A percentile compares a stretch with the other conserved stretches of the same genome.
Evolutionary conservation across 257 asterid genomes (phyloP).

Genomic region (Solanum neorickii): DNA sequence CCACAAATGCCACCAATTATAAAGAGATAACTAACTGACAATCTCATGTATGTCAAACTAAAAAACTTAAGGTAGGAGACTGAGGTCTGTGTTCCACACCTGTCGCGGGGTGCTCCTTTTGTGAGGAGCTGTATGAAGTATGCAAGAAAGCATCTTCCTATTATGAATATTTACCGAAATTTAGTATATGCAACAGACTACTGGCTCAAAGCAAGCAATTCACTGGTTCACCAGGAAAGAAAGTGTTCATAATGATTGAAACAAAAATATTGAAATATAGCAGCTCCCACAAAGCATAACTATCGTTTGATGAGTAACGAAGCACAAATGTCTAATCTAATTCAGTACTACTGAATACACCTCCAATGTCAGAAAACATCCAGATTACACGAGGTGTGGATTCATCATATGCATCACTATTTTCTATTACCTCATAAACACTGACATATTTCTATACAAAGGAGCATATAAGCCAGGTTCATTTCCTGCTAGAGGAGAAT

Average conservation of each 20-base stretch:
- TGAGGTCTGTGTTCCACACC: not conserved
- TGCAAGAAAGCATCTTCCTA: not conserved
- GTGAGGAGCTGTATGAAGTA: not conserved
- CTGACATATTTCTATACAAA: conserved; percentile 64
- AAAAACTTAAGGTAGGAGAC: not conserved
- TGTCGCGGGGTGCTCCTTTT: not conserved
- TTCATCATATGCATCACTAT: not conserved
- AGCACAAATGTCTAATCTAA: not conserved
- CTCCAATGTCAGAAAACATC: not conserved
- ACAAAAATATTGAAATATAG: not conserved
- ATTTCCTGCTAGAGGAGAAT: conserved; percentile 27
- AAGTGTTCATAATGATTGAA: not conserved
- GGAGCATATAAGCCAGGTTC: conserved; percentile 46
- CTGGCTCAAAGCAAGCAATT: not conserved
- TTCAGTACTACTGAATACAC: not conserved
- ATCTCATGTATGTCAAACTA: not conserved
- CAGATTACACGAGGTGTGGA: not conserved
- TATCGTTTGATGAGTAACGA: not conserved
- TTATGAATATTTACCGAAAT: not conserved
- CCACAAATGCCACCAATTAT: not conserved
- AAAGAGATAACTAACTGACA: not conserved
- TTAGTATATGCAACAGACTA: not conserved
- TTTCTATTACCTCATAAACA: conserved; percentile 49
- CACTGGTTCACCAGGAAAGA: not conserved
- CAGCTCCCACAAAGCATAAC: not conserved